These are phyloP conservation scores for Euptelea pleiosperma DNA, from an alignment of 164 flowering plant genomes.

Conservation along the genomic window DNA sequence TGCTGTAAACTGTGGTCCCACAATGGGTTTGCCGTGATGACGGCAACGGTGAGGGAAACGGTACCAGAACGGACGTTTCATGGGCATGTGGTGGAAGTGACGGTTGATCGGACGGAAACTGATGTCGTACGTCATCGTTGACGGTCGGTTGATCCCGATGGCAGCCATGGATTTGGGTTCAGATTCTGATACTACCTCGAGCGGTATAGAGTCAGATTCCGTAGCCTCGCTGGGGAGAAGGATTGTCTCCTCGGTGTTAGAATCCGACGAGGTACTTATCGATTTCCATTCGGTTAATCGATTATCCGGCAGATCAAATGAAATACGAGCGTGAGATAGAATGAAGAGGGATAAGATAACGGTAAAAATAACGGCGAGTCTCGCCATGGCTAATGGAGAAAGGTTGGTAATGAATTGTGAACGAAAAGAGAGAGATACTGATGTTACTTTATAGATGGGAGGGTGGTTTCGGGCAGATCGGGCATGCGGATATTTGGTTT, in stretches of 20 bases:
- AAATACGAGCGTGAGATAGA: conserved; percentile 24
- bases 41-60: conserved; percentile 30
- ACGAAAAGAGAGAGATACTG: not conserved
- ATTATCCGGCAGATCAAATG: conserved; percentile 15
- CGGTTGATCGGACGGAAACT: conserved; percentile 42
- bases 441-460: not conserved
- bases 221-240: not conserved
- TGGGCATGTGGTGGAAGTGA: conserved; percentile 22
- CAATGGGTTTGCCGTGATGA: conserved; percentile 11
- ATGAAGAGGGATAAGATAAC: conserved; percentile 28
- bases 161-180: not conserved
- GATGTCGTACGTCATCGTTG: conserved; percentile 17
- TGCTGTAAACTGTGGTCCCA: not conserved
- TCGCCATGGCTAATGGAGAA: conserved; percentile 26
- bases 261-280: not conserved
- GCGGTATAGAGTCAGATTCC: not conserved
- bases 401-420: no score
- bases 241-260: conserved; percentile 13
- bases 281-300: not conserved
- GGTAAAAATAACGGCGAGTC: conserved; percentile 20
- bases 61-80: conserved; percentile 17
- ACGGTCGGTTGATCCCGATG: conserved; percentile 16
- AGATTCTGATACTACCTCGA: not conserved
- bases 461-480: conserved; percentile 6
- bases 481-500: not conserved